These are phyloP conservation scores for Metschnikowia borealis DNA, from an alignment of 805 yeast species.

Conservation along the genomic window DNA sequence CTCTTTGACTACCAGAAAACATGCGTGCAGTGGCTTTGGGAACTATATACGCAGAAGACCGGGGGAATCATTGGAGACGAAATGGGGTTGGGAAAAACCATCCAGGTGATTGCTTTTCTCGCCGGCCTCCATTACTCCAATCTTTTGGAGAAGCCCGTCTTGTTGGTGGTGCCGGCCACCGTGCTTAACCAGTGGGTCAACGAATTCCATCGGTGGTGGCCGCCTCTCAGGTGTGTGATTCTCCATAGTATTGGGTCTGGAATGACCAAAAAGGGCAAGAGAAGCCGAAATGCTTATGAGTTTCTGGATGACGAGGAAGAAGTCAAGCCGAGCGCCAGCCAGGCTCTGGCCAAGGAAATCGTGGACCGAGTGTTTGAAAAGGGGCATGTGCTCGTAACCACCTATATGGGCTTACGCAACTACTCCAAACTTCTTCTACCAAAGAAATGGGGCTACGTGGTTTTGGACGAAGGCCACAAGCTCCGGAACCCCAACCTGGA, in stretches of 20 bases:
- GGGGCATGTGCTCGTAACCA: constrained; percentile 87
- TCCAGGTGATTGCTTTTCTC: constrained; percentile 84
- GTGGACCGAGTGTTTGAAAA: constrained; percentile 54
- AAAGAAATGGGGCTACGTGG: constrained; percentile 81
- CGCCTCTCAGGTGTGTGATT: constrained; percentile 80
- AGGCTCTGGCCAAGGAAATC: constrained; percentile 43
- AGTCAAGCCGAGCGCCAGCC: constrained; percentile 15
- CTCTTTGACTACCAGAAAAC: constrained; percentile 93
- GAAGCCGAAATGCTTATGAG: constrained; percentile 37
- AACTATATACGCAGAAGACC: constrained; percentile 77
- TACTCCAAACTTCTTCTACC: constrained; percentile 63
- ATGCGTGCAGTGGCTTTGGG: constrained; percentile 97
- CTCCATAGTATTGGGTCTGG: constrained; percentile 92
- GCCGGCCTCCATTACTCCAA: constrained; percentile 89
- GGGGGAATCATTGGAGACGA: constrained; percentile 98
- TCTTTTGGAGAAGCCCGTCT: constrained; percentile 66
- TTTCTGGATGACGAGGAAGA: constrained; percentile 2
- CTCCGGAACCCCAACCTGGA: constrained; percentile 92
- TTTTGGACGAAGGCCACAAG: constrained; percentile 95
- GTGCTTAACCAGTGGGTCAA: constrained; percentile 96
- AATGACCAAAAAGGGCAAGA: constrained; percentile 40
- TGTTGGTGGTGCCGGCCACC: constrained; percentile 95
- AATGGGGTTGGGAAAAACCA: constrained; percentile 96
- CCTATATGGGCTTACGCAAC: constrained; percentile 80
- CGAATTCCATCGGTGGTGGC: constrained; percentile 98